phyloP scores from a whole-genome alignment of 2,329 filamentous ascomycete species.

The Corinectria fuckeliana region DNA sequence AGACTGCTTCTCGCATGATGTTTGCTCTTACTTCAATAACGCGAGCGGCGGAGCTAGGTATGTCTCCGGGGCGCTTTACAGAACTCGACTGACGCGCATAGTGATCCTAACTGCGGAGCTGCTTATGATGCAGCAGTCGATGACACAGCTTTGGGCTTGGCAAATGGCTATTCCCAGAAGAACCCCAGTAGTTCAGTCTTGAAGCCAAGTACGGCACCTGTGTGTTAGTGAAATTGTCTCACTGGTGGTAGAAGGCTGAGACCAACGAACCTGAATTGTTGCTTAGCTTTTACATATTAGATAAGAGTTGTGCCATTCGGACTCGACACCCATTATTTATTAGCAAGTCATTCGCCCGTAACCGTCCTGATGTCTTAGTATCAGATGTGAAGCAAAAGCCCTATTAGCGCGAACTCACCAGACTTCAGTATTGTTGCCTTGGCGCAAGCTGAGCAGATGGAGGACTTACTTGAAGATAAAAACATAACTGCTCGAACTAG shows the following conservation, averaged over 20 bases:
- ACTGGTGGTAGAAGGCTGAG: background rate
- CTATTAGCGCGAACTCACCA: too few relatives aligned
- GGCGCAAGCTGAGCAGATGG: too few relatives aligned
- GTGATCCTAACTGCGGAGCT: slow-evolving; percentile 55
- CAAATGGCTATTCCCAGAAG: slow-evolving; percentile 43
- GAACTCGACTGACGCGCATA: slow-evolving; percentile 26
- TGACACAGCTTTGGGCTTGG: slow-evolving; percentile 47
- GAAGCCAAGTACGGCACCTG: slow-evolving; percentile 37
- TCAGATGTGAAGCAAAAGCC: too few relatives aligned
- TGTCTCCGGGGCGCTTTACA: accelerated
- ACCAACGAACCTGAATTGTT: too few relatives aligned
- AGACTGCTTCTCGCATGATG: slow-evolving; percentile 58
- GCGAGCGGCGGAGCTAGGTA: slow-evolving; percentile 55
- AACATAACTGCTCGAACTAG: too few relatives aligned
- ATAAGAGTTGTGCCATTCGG: too few relatives aligned
- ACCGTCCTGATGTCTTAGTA: too few relatives aligned
- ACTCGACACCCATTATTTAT: too few relatives aligned
- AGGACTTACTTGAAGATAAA: too few relatives aligned
- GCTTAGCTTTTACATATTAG: too few relatives aligned
- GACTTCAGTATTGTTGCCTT: too few relatives aligned
- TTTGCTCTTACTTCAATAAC: slow-evolving; percentile 58
- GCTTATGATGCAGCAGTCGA: slow-evolving; percentile 52
- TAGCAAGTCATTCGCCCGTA: too few relatives aligned
- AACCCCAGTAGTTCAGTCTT: slow-evolving; percentile 41
- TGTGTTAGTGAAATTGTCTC: slow-evolving; percentile 26